phyloP scores from a whole-genome alignment of 164 flowering plant genomes.

The Chimonanthus praecox region DNA sequence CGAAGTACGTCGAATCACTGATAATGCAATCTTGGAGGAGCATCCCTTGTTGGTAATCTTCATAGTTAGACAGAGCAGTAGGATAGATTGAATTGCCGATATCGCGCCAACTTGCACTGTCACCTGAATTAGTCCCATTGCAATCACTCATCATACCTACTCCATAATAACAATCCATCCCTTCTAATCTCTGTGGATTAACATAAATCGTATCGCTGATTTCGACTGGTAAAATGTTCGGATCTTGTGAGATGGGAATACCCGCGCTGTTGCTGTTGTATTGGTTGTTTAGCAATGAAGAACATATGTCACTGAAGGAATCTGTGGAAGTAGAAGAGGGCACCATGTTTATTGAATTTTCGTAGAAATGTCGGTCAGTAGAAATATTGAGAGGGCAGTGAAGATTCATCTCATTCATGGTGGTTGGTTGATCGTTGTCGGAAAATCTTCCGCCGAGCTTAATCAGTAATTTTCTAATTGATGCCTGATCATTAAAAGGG shows the following conservation, averaged over 20 bases:
- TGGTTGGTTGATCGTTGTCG: conserved; percentile 15
- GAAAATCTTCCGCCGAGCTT: conserved; percentile 58
- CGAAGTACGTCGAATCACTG: conserved; percentile 25
- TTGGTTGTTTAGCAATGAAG: conserved; percentile 16
- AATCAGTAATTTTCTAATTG: conserved; percentile 41
- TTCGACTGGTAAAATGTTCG: conserved; percentile 17
- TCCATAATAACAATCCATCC: conserved; percentile 25
- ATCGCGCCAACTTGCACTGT: conserved; percentile 40
- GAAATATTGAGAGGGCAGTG: conserved; percentile 20
- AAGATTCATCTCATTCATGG: conserved; percentile 7
- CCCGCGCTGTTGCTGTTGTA: conserved; percentile 10
- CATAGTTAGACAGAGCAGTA: conserved; percentile 23
- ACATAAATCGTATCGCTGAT: conserved; percentile 20
- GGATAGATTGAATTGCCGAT: conserved; percentile 27
- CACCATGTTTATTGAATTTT: conserved; percentile 12
- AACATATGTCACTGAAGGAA: conserved; percentile 10
- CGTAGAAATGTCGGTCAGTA: conserved; percentile 17
- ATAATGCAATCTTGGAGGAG: conserved; percentile 19
- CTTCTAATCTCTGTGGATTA: conserved; percentile 19
- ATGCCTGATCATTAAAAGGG: conserved; percentile 30
- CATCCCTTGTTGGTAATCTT: conserved; percentile 25
- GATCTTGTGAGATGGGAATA: conserved; percentile 24
- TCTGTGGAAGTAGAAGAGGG: conserved; percentile 14
- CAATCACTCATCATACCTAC: conserved; percentile 21
- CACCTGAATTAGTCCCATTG: conserved; percentile 28